Evolutionary conservation across 805 yeast species (phyloP).

Genomic region (Teunomyces barrocoloradensis): DNA sequence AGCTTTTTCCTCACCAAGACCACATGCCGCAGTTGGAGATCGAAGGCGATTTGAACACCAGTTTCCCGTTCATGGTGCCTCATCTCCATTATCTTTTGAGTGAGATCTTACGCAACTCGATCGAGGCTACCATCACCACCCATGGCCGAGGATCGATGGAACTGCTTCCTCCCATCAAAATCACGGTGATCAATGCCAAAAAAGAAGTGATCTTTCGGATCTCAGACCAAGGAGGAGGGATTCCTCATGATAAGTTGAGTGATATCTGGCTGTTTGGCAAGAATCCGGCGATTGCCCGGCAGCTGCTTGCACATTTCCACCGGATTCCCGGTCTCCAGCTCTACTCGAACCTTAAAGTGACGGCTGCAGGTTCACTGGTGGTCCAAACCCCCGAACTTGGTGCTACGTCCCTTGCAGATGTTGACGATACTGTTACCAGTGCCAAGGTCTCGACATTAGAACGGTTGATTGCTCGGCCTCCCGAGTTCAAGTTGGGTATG

Average conservation of each 20-base stretch:
- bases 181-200: constrained; percentile 65
- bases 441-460: constrained; percentile 54
- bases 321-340: constrained; percentile 60
- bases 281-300: constrained; percentile 55
- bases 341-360: constrained; percentile 41
- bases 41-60: constrained; percentile 66
- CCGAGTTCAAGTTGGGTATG: constrained; percentile 73
- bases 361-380: constrained; percentile 39
- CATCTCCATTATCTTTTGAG: constrained; percentile 86
- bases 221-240: constrained; percentile 90
- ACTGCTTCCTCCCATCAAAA: constrained; percentile 75
- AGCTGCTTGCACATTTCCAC: constrained; percentile 65
- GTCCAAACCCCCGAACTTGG: constrained; percentile 22
- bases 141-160: constrained; percentile 31
- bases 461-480: constrained; percentile 67
- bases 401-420: constrained; percentile 42
- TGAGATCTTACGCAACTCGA: constrained; percentile 81
- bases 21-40: constrained; percentile 71
- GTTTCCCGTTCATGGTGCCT: constrained; percentile 79
- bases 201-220: constrained; percentile 72
- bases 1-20: constrained; percentile 49
- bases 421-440: constrained; percentile 17
- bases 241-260: constrained; percentile 54
- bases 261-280: constrained; percentile 88
- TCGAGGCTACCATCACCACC: constrained; percentile 69